Conservation (phyloP, 2,329 filamentous ascomycete species). For the Trichoderma atrobrunneum region DNA sequence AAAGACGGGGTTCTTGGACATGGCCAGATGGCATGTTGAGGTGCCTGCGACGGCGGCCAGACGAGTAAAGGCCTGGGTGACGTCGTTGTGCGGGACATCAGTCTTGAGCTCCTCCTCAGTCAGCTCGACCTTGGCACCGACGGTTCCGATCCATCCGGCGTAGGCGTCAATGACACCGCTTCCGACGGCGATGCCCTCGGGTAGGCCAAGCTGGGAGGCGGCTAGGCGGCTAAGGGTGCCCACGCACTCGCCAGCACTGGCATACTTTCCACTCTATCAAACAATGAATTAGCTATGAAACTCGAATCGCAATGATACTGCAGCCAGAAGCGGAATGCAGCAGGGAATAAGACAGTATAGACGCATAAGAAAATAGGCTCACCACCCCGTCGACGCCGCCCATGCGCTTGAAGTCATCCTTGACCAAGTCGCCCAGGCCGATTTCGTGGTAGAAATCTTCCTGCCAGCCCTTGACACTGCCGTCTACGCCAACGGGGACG, state of each 20-base stretch:
- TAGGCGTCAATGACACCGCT: slow-evolving; percentile 98
- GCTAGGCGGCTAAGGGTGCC: slow-evolving; percentile 82
- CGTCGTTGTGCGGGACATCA: slow-evolving; percentile 71
- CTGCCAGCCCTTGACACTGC: slow-evolving; percentile 97
- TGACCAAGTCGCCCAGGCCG: slow-evolving; percentile 76
- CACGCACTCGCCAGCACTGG: slow-evolving; percentile 88
- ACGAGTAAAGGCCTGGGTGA: slow-evolving; percentile 88
- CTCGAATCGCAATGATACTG: not conserved
- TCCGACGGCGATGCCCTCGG: slow-evolving; percentile 84
- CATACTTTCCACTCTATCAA: slow-evolving; percentile 79
- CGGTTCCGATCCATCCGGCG: slow-evolving; percentile 96
- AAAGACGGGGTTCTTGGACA: slow-evolving; percentile 91
- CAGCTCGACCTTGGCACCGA: slow-evolving; percentile 91
- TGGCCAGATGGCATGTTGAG: slow-evolving; percentile 94
- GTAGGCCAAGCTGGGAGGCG: slow-evolving; percentile 77
- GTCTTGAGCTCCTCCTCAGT: slow-evolving; percentile 63
- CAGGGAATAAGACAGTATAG: slow-evolving; percentile 20
- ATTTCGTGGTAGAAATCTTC: slow-evolving; percentile 87
- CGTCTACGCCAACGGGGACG: slow-evolving; percentile 94
- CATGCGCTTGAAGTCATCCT: slow-evolving; percentile 89
- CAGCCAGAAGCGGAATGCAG: not conserved
- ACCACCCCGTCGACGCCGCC: slow-evolving; percentile 94
- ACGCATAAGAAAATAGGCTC: slow-evolving; percentile 45
- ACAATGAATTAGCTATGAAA: not conserved
- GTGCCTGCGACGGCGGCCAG: slow-evolving; percentile 94